Base-by-base conservation (phyloP, 257 asterid species). In the Scutellaria galericulata region DNA sequence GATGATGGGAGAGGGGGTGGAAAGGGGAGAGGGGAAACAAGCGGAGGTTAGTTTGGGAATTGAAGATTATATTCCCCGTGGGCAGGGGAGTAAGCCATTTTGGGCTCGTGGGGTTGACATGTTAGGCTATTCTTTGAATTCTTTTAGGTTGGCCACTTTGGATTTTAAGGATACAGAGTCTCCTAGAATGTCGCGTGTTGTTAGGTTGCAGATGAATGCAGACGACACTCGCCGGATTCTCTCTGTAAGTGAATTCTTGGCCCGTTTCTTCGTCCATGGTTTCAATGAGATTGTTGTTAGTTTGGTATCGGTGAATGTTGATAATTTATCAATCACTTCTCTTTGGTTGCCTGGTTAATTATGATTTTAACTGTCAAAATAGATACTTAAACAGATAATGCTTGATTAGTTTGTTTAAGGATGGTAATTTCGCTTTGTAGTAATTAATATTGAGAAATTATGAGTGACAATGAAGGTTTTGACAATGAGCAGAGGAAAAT, bases 101-200 rank as follows among this genome's bases (percentile, higher is more conserved):
- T 94, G 99, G 99, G 97, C 95, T 2, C 86, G 96, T 18, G 99
- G 97, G 41, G 74, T 88, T 37, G 97, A 94, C 68, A 84, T 91
- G 93, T 74, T 91, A 8, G 97, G 97, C 0, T 91, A 86, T 75
- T 83, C 97, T 10, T 75, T 94, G 75, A 94, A 94, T 77, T 87
- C 93, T 5, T 78, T 91, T 8, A 83, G 97, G 81, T 64, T 89
- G 61, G 48, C 90, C 0, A 89, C 84, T 84, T 71, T 94, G 45
- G 64, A 27, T 5, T 91, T 94, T 46, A 39, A 71, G 81, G 90
- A 94, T 39, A 31, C 78, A 0, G 81, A 52, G n/a, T 68, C 90
- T 0, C 85, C 89, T 0, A 76, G 96, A 65, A 54, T 75, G 57
- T 91, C 99, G 1, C 84, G 85, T 50, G 88, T 89, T 51, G 87